Evolutionary conservation across 73 alveolate species (phyloP).

Genomic region (Paramecium primaurelia): DNA sequence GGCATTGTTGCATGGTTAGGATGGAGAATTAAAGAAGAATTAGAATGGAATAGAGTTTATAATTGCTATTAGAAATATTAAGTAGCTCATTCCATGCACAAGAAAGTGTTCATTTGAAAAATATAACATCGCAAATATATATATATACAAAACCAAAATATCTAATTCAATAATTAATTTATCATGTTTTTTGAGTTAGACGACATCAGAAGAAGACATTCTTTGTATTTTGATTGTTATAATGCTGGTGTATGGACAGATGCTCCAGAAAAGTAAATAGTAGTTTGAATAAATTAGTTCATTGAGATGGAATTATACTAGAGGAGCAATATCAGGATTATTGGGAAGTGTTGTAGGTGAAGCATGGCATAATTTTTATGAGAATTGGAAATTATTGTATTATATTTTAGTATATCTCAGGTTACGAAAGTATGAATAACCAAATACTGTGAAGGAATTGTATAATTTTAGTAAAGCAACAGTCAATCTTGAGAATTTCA

Average conservation of each 20-base stretch:
- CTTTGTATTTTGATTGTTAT: slow-evolving; percentile 56
- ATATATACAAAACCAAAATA: slow-evolving; percentile 19
- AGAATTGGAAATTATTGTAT: slow-evolving; percentile 56
- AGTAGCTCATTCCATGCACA: slow-evolving; percentile 26
- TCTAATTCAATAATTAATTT: slow-evolving; percentile 34
- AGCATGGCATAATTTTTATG: not conserved
- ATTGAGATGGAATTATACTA: slow-evolving; percentile 56
- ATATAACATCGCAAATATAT: not conserved
- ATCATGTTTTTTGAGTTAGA: slow-evolving; percentile 63
- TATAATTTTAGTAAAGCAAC: slow-evolving; percentile 29
- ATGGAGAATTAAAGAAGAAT: not conserved
- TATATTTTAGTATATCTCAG: not conserved
- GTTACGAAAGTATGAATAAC: slow-evolving; percentile 31
- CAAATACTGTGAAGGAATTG: slow-evolving; percentile 23
- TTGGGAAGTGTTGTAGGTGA: slow-evolving; percentile 23
- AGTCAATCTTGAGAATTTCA: slow-evolving; percentile 44
- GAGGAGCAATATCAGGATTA: slow-evolving; percentile 57
- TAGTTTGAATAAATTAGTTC: not conserved
- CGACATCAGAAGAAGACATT: slow-evolving; percentile 62
- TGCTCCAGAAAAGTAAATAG: slow-evolving; percentile 56
- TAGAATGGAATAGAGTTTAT: slow-evolving; percentile 42
- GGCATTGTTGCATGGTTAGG: not conserved
- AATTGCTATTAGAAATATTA: slow-evolving; percentile 23
- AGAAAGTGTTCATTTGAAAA: slow-evolving; percentile 40
- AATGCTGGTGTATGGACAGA: slow-evolving; percentile 59